Conservation (phyloP, 768 basidiomycete genomes). For the Obba rivulosa region DNA sequence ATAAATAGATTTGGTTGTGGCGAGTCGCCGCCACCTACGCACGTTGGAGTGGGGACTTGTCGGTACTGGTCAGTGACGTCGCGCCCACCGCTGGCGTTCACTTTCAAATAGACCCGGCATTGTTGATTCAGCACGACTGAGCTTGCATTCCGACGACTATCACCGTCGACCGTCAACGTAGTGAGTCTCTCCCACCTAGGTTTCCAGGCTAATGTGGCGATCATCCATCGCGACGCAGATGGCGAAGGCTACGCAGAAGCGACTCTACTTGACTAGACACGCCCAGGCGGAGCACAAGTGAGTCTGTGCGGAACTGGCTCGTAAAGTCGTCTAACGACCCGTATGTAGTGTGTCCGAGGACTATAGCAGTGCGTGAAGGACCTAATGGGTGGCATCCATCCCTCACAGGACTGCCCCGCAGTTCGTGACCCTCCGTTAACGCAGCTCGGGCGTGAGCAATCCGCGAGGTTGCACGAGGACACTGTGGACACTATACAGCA, state of each 20-base stretch:
- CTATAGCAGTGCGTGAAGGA: constrained; percentile 15
- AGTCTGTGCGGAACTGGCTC: neutral
- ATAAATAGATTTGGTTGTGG: too few relatives aligned
- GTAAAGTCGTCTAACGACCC: too few relatives aligned
- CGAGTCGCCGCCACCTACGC: too few relatives aligned
- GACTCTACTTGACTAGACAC: constrained; percentile 24
- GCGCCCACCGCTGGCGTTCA: too few relatives aligned
- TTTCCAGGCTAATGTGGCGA: too few relatives aligned
- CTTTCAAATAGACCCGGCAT: too few relatives aligned
- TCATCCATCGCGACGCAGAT: constrained; percentile 4
- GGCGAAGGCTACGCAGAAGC: constrained; percentile 21
- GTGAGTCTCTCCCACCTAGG: too few relatives aligned
- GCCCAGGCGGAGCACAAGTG: constrained; percentile 26
- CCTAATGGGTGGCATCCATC: neutral
- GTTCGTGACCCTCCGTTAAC: constrained; percentile 24
- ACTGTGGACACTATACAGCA: constrained; percentile 20
- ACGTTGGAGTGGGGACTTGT: too few relatives aligned
- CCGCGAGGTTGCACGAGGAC: constrained; percentile 15
- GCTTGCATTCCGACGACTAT: too few relatives aligned
- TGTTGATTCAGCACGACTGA: too few relatives aligned
- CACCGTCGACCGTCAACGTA: too few relatives aligned
- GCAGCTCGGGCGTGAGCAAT: constrained; percentile 19
- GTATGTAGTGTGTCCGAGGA: constrained; percentile 17
- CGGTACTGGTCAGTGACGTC: too few relatives aligned
- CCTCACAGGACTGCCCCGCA: constrained; percentile 1